Conservation (phyloP, 768 basidiomycete genomes). For the Lactarius akahatsu region DNA sequence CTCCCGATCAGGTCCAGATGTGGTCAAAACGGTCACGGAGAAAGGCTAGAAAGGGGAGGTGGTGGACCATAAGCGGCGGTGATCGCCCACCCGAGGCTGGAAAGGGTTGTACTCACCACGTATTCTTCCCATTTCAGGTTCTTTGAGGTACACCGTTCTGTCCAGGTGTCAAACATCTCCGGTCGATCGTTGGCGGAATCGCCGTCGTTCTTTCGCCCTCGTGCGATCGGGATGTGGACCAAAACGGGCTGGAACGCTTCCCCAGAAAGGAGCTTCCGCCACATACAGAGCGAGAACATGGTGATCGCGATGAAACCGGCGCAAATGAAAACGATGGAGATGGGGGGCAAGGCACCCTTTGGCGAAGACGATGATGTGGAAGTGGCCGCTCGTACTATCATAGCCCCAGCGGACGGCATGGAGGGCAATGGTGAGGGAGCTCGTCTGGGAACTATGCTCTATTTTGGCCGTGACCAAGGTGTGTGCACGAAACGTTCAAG, state of each 20-base stretch:
- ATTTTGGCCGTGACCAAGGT: neutral
- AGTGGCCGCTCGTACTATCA: neutral
- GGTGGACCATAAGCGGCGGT: neutral
- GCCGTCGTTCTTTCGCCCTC: neutral
- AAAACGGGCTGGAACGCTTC: neutral
- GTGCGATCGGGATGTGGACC: neutral
- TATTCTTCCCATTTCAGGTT: conserved; percentile 16
- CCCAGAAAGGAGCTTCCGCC: conserved; percentile 11
- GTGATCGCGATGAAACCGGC: conserved; percentile 5
- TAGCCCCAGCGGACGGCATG: neutral
- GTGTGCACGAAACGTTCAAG: neutral
- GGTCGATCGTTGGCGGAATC: conserved; percentile 1
- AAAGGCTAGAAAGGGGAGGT: conserved; percentile 9
- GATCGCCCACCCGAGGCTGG: neutral
- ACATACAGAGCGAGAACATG: conserved; percentile 3
- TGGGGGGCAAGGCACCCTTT: conserved; percentile 8
- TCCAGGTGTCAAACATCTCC: conserved; percentile 24
- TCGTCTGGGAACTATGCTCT: neutral
- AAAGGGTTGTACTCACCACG: conserved; percentile 4
- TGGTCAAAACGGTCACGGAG: neutral
- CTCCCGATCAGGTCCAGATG: neutral
- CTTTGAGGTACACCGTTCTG: neutral
- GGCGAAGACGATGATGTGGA: neutral
- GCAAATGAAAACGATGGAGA: conserved; percentile 15
- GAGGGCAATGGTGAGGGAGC: neutral